Conservation (phyloP, 1,284 basidiomycete genomes). For the Pterulicium gracile region DNA sequence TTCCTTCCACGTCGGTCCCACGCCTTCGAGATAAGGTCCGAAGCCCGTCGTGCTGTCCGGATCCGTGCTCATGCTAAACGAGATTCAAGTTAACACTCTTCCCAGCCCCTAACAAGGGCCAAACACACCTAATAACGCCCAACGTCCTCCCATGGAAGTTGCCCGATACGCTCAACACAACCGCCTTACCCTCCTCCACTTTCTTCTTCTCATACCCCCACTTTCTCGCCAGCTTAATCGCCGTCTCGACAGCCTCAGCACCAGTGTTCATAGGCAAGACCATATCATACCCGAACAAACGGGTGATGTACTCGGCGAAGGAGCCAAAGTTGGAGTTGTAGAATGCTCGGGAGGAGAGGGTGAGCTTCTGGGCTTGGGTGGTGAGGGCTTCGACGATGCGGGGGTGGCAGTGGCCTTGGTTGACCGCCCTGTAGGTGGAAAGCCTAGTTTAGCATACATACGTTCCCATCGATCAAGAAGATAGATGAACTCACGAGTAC, state of each 20-base stretch:
- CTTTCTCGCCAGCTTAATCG: conserved; percentile 78
- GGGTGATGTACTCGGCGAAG: conserved; percentile 81
- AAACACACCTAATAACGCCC: conserved; percentile 67
- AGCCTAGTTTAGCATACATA: conserved; percentile 18
- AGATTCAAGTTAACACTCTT: conserved; percentile 5
- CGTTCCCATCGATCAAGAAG: conserved; percentile 3
- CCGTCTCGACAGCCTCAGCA: conserved; percentile 94
- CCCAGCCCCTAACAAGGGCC: conserved; percentile 11
- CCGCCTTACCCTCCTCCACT: conserved; percentile 74
- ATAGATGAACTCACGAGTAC: conserved; percentile 67
- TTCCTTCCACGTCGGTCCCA: conserved; percentile 70
- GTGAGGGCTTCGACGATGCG: conserved; percentile 75
- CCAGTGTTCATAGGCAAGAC: conserved; percentile 99
- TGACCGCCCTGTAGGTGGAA: conserved; percentile 1
- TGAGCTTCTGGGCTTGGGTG: conserved; percentile 83
- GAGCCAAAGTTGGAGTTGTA: conserved; percentile 88
- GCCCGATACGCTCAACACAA: conserved; percentile 79
- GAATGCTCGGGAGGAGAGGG: conserved; percentile 92
- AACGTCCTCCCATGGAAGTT: conserved; percentile 97
- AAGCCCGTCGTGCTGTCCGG: conserved; percentile 83
- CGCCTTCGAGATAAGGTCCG: conserved; percentile 81
- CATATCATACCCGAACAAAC: conserved; percentile 86
- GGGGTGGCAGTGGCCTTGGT: conserved; percentile 87
- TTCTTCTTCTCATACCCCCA: conserved; percentile 90
- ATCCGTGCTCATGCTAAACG: conserved; percentile 84